These are phyloP conservation scores for Debaryomyces subglobosus DNA, from an alignment of 1,139 yeast species.

Conservation along the genomic window DNA sequence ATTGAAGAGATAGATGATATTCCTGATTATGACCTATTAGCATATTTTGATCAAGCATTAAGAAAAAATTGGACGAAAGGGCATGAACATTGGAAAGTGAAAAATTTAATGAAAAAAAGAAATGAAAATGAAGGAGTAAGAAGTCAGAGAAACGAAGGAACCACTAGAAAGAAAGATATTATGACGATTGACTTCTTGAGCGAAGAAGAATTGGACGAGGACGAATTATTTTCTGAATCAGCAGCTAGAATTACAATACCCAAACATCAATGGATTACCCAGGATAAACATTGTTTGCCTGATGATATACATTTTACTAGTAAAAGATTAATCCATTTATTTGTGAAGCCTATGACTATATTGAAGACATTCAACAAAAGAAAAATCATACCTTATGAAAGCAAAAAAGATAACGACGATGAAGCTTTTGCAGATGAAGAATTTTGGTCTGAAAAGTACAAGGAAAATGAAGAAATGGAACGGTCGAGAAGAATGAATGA, in stretches of 20 bases:
- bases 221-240: slow-evolving; percentile 46
- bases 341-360: slow-evolving; percentile 68
- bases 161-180: slow-evolving; percentile 14
- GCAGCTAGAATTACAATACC: slow-evolving; percentile 25
- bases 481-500: slow-evolving; percentile 18
- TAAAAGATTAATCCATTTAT: slow-evolving; percentile 65
- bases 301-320: slow-evolving; percentile 75
- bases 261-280: slow-evolving; percentile 37
- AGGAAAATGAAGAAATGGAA: slow-evolving; percentile 14
- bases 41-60: slow-evolving; percentile 74
- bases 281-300: slow-evolving; percentile 59
- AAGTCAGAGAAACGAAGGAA: slow-evolving; percentile 26
- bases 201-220: slow-evolving; percentile 41
- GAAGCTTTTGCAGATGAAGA: slow-evolving; percentile 13
- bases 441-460: slow-evolving; percentile 16
- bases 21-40: slow-evolving; percentile 68
- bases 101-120: slow-evolving; percentile 27
- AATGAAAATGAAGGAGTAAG: neutral
- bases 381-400: slow-evolving; percentile 13
- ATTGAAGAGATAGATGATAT: slow-evolving; percentile 32
- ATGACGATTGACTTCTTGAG: slow-evolving; percentile 51
- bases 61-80: slow-evolving; percentile 76
- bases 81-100: slow-evolving; percentile 90
- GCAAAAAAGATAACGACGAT: neutral
- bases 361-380: slow-evolving; percentile 60